Evolutionary conservation across 305 asterid species (phyloP).

Genomic region (Euphrasia arctica): DNA sequence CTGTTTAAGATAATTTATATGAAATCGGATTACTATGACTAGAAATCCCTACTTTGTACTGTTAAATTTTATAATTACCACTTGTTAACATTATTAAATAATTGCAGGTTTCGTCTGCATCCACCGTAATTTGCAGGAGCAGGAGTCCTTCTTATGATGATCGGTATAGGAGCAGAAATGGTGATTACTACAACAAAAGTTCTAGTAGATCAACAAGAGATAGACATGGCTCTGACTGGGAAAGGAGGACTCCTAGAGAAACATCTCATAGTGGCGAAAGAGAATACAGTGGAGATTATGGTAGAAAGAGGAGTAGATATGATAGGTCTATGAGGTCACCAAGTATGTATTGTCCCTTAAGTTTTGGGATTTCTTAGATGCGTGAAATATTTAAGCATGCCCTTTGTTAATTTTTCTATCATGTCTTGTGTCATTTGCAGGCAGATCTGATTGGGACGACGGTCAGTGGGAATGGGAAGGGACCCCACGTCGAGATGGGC

Average conservation of each 20-base stretch:
- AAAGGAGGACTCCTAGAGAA: constrained; percentile 56
- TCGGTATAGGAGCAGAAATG: constrained; percentile 48
- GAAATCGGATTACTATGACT: neutral
- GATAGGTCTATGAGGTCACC: constrained; percentile 40
- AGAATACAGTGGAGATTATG: constrained; percentile 44
- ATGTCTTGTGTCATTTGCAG: constrained; percentile 41
- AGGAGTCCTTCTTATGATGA: constrained; percentile 43
- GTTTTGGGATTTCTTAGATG: constrained; percentile 15
- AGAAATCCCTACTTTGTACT: neutral
- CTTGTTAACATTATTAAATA: neutral
- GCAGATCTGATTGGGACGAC: constrained; percentile 96
- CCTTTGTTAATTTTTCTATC: neutral
- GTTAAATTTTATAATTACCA: neutral
- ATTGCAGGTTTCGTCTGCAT: neutral
- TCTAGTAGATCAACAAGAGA: constrained; percentile 39
- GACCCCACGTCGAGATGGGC: constrained; percentile 67
- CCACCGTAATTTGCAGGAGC: constrained; percentile 30
- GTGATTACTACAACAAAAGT: constrained; percentile 46
- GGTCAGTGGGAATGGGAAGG: constrained; percentile 98
- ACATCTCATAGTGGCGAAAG: constrained; percentile 46
- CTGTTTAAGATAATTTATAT: neutral
- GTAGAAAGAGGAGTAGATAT: constrained; percentile 4
- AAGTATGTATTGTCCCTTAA: constrained; percentile 43
- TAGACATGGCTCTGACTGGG: constrained; percentile 48
- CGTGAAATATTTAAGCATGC: constrained; percentile 2